phyloP scores from a whole-genome alignment of 1,139 yeast species.

The Komagataea norvegica region DNA sequence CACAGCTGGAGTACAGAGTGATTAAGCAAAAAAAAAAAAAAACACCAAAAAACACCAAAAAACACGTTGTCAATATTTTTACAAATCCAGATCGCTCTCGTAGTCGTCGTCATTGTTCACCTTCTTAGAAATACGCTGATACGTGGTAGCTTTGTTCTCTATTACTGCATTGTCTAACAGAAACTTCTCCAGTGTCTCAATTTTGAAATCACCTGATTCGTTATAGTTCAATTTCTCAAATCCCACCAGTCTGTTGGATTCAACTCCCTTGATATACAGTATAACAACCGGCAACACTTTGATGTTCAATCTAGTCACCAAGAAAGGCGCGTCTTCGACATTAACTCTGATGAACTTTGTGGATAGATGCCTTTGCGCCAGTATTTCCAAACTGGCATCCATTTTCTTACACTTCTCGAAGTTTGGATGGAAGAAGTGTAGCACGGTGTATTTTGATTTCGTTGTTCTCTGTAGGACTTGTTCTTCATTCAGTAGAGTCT shows the following conservation, averaged over 20 bases:
- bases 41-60: background rate
- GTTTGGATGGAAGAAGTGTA: slow-evolving; percentile 61
- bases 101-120: slow-evolving; percentile 26
- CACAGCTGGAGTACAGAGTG: no score
- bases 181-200: slow-evolving; percentile 44
- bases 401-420: slow-evolving; percentile 58
- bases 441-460: slow-evolving; percentile 39
- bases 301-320: slow-evolving; percentile 56
- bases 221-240: slow-evolving; percentile 52
- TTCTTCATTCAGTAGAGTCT: slow-evolving; percentile 45
- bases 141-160: slow-evolving; percentile 19
- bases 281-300: slow-evolving; percentile 70
- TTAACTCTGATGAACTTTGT: slow-evolving; percentile 53
- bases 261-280: slow-evolving; percentile 57
- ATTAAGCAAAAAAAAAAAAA: slow-evolving; percentile 2
- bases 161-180: slow-evolving; percentile 27
- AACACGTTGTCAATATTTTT: no score
- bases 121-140: slow-evolving; percentile 17
- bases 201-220: slow-evolving; percentile 35
- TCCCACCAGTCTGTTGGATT: slow-evolving; percentile 57
- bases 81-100: slow-evolving; percentile 41
- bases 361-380: slow-evolving; percentile 56
- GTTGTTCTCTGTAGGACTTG: slow-evolving; percentile 50
- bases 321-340: slow-evolving; percentile 67
- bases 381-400: slow-evolving; percentile 42